Conservation (phyloP, 164 flowering plant species). For the Piper longum region DNA sequence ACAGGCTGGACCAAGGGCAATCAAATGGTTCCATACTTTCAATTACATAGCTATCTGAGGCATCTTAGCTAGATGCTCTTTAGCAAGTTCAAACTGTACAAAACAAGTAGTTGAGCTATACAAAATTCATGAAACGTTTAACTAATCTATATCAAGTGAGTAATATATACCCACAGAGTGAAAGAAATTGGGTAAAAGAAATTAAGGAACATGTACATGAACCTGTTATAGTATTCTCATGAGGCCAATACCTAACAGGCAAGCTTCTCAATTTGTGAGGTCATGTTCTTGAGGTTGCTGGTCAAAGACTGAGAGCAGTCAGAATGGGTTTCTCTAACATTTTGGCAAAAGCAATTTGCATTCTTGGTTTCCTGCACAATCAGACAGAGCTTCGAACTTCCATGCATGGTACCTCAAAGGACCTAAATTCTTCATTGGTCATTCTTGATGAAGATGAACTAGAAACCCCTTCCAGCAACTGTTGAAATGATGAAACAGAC, state of each 20-base stretch:
- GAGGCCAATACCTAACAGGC: too few species aligned
- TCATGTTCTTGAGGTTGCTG: too few species aligned
- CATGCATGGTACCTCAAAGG: slow-evolving; percentile 44
- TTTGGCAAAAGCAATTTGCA: background rate
- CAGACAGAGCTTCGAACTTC: slow-evolving; percentile 1
- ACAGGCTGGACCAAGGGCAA: too few species aligned
- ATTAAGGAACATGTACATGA: slow-evolving; percentile 2
- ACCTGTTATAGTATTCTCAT: background rate
- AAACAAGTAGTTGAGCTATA: slow-evolving; percentile 1
- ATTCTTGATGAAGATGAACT: slow-evolving; percentile 39
- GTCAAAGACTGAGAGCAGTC: background rate
- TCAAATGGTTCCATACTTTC: too few species aligned
- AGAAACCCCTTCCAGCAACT: slow-evolving; percentile 65
- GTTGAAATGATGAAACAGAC: slow-evolving; percentile 51
- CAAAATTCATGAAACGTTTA: slow-evolving; percentile 14
- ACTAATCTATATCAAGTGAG: slow-evolving; percentile 3
- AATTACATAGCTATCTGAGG: too few species aligned
- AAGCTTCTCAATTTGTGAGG: too few species aligned
- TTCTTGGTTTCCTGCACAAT: background rate
- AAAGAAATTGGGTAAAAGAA: background rate
- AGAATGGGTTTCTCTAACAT: background rate
- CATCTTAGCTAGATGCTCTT: background rate
- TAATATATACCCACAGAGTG: background rate
- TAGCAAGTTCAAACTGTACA: background rate
- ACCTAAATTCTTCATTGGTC: slow-evolving; percentile 46